phyloP scores from a whole-genome alignment of 1,284 basidiomycete genomes.

The Ganoderma meredithae region DNA sequence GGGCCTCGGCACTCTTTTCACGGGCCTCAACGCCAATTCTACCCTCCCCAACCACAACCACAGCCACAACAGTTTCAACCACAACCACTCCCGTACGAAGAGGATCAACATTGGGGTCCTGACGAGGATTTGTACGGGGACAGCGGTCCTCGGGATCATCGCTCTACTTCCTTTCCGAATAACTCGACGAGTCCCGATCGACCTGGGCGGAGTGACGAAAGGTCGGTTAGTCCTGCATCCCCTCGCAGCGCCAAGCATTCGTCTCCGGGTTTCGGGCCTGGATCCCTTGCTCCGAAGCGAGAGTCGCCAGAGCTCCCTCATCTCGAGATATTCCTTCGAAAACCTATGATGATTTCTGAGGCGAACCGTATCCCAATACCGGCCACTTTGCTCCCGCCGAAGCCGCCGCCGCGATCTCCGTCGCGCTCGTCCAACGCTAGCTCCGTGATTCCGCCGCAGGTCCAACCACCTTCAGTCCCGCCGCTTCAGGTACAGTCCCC shows the following conservation, averaged over 20 bases:
- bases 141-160: slow-evolving; percentile 16
- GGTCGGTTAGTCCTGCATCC: slow-evolving; percentile 30
- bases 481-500: neutral
- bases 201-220: slow-evolving; percentile 19
- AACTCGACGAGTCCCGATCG: slow-evolving; percentile 22
- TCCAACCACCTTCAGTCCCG: neutral
- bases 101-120: slow-evolving; percentile 29
- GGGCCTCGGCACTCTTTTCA: slow-evolving; percentile 5
- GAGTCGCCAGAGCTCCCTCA: slow-evolving; percentile 31
- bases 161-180: slow-evolving; percentile 10
- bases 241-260: slow-evolving; percentile 21
- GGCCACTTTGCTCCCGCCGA: neutral
- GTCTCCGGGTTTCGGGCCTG: slow-evolving; percentile 20
- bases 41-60: slow-evolving; percentile 32
- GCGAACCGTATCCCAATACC: slow-evolving; percentile 1
- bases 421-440: slow-evolving; percentile 24
- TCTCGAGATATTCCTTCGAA: slow-evolving; percentile 22
- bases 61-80: slow-evolving; percentile 40
- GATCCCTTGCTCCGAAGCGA: slow-evolving; percentile 19
- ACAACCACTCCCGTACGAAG: slow-evolving; percentile 32
- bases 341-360: slow-evolving; percentile 1
- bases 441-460: slow-evolving; percentile 12
- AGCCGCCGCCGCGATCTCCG: slow-evolving; percentile 23
- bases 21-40: slow-evolving; percentile 20
- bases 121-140: slow-evolving; percentile 26